Base-by-base conservation (phyloP, 805 yeast genomes). In the Kurtzmaniella cleridarum region DNA sequence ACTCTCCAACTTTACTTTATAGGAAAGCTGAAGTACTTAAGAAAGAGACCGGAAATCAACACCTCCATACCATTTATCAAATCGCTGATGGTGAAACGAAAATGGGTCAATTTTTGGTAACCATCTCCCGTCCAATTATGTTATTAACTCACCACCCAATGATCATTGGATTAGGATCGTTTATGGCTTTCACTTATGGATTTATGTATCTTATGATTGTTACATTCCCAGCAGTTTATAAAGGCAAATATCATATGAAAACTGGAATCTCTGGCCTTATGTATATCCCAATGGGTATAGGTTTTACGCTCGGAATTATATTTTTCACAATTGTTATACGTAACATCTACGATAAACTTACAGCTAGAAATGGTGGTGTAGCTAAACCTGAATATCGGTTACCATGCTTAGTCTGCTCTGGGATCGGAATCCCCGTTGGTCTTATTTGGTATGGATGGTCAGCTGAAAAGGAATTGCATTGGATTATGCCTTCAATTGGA, bases 371-470 rank as follows among this genome's bases (percentile, higher is more conserved):
- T 46, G 62, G 62, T 14, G 84, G 84, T 7, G 74, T 75, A 10
- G 49, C 76, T 9, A 74, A 75, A 44, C 87, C 87, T 1, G 88
- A 81, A 51, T 79, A 55, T 52, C 60, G 84, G 35, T 53, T 81
- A 24, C 81, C 81, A 11, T 60, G 72, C 38, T 54, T 80, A 30
- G 63, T 76, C 44, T 55, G 64, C 12, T 62, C 74, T 14, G 78
- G 83, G 1, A 45, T 80, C 27, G 50, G 71, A 13, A 68, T 78
- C 45, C 80, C 87, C 0, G 64, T 69, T 11, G 88, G 87, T 0
- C 60, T 81, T 31, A 62, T 82, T 43, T 78, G 85, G 78, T 80
- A 77, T 49, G 89, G 88, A 12, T 82, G 88, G 89, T 71, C 81
- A 27, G 81, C 84, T 1, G 63, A 79, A 49, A 63, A 71, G 26